A percentile compares a stretch with the other conserved stretches of the same genome.
Conservation (phyloP, 1,284 basidiomycete species). For the Quambalaria eucalypti region DNA sequence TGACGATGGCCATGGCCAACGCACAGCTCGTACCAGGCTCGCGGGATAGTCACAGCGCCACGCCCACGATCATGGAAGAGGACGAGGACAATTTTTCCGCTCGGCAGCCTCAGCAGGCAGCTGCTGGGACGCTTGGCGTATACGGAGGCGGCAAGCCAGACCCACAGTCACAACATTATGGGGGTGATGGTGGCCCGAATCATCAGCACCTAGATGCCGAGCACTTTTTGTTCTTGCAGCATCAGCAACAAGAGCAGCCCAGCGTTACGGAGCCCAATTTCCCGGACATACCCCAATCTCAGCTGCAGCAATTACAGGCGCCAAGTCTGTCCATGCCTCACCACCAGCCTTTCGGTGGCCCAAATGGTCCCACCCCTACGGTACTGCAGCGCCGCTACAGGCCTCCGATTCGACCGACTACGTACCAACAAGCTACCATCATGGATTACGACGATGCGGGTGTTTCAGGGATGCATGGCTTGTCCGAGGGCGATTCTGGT, state of each 20-base stretch:
- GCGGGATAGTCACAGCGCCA: slow-evolving; percentile 10
- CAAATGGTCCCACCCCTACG: background rate
- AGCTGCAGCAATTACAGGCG: slow-evolving; percentile 7
- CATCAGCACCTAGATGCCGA: background rate
- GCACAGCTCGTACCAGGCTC: background rate
- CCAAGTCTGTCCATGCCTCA: background rate
- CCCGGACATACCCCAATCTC: slow-evolving; percentile 5
- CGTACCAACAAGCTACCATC: background rate
- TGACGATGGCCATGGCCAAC: background rate
- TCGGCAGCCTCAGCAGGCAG: background rate
- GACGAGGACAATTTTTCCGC: slow-evolving; percentile 17
- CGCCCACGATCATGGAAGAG: slow-evolving; percentile 38
- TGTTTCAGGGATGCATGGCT: too few relatives aligned
- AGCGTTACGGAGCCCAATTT: background rate
- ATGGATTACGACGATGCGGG: slow-evolving; percentile 1
- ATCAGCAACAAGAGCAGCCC: slow-evolving; percentile 9
- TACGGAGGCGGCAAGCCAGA: background rate
- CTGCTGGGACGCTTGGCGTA: slow-evolving; percentile 5
- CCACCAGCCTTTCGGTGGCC: background rate
- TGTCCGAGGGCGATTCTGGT: background rate
- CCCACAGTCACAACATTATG: background rate
- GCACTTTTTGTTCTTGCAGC: slow-evolving; percentile 5
- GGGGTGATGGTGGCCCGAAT: too few relatives aligned
- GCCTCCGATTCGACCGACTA: background rate
- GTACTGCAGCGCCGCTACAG: background rate